Evolutionary conservation across 345 rosid genomes (phyloP).

Genomic region (Rhizophora apiculata): DNA sequence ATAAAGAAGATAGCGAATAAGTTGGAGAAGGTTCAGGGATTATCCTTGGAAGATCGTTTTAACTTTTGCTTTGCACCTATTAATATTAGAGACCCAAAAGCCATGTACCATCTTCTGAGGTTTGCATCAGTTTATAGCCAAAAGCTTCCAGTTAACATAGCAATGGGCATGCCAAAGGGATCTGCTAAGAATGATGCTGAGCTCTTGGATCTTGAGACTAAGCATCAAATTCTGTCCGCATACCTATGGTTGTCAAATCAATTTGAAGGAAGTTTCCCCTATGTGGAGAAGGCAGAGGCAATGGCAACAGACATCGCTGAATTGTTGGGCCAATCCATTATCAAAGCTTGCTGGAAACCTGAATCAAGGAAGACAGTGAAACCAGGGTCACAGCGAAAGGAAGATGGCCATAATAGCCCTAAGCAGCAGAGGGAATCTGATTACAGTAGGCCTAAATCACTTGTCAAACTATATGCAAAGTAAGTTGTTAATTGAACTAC

Average conservation of each 20-base stretch:
- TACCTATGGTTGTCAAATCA: conserved; percentile 92
- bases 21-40: conserved; percentile 75
- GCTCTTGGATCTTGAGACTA: conserved; percentile 80
- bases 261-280: conserved; percentile 70
- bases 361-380: conserved; percentile 53
- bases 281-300: conserved; percentile 63
- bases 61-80: conserved; percentile 97
- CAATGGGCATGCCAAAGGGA: conserved; percentile 90
- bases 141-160: conserved; percentile 64
- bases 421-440: conserved; percentile 37
- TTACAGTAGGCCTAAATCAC: conserved; percentile 58
- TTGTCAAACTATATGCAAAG: conserved; percentile 39
- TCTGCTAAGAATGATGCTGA: conserved; percentile 78
- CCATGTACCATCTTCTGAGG: conserved; percentile 75
- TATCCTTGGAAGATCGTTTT: conserved; percentile 84
- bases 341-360: conserved; percentile 72
- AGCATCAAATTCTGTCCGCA: conserved; percentile 82
- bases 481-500: conserved; percentile 26
- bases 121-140: conserved; percentile 71
- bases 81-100: conserved; percentile 82
- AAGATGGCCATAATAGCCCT: conserved; percentile 60
- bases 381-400: conserved; percentile 35
- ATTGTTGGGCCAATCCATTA: conserved; percentile 75
- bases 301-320: conserved; percentile 81
- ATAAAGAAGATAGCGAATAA: conserved; percentile 92